Evolutionary conservation across 2,329 filamentous ascomycete species (phyloP), one percentile per base, ranked within the genome.

Genomic region (Chrysoporthe puriensis): DNA sequence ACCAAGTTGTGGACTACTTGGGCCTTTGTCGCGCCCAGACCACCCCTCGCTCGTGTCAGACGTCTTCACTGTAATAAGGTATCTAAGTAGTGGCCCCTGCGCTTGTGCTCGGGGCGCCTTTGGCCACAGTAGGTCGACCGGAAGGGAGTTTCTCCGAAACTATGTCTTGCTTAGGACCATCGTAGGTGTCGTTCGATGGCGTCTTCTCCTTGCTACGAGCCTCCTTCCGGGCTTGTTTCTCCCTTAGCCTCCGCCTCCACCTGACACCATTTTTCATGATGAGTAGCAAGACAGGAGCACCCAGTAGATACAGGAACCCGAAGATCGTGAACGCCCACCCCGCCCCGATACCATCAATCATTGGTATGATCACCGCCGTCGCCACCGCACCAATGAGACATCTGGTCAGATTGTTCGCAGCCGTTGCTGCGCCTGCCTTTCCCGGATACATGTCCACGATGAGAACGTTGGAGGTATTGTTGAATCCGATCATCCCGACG

Each of bases 371-470:
- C 1, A 83, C 78, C 0, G 84, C 85, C 18, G 81, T 85, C 1
- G 82, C 82, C 0, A 79, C 82, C 0, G 87, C 87, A 0, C 85
- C 86, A 2, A 89, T 72, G 2, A 86, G 74, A 66, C 87, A 89
- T 5, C 86, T 75, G 0, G 83, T 81, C 16, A 90, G 72, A 68
- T 89, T 89, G 69, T 85, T 86, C 0, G 85, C 82, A 0, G 86
- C 86, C 0, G 85, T 85, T 0, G 85, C 86, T 0, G 84, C 83
- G 0, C 84, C 85, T 0, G 86, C 82, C 21, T 79, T 80, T 0
- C 78, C 78, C 0, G 85, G 85, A 66, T 86, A 83, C 8, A 89
- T 79, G 70, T 90, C 87, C 4, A 88, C 80, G 2, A 89, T 78
- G 58, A 90, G 74, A 0, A 83, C 81, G 63, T 80, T 86, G 46